phyloP scores from a whole-genome alignment of 805 yeast genomes.

The Nakazawaea peltata region DNA sequence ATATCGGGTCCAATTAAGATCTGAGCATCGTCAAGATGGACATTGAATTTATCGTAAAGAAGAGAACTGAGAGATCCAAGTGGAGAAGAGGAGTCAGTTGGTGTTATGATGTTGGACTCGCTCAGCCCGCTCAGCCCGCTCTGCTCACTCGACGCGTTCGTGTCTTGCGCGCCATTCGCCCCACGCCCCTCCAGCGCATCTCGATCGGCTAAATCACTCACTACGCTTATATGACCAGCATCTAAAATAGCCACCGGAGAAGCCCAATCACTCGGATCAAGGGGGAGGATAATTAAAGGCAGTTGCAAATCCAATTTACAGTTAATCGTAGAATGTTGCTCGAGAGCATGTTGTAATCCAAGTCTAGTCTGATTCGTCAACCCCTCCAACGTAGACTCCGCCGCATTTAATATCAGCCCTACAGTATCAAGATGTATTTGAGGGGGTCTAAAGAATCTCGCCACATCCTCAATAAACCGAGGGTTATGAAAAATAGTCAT shows the following conservation, averaged over 20 bases:
- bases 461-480: constrained; percentile 68
- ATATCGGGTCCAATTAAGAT: constrained; percentile 79
- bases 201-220: constrained; percentile 72
- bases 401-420: constrained; percentile 87
- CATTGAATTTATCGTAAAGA: constrained; percentile 83
- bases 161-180: too few relatives aligned
- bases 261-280: constrained; percentile 68
- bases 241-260: constrained; percentile 89
- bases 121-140: too few relatives aligned
- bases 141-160: constrained; percentile 42
- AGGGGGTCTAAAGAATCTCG: constrained; percentile 79
- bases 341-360: constrained; percentile 88
- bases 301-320: constrained; percentile 87
- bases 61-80: constrained; percentile 42
- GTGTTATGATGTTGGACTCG: constrained; percentile 61
- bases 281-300: constrained; percentile 81
- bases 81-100: constrained; percentile 16
- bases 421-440: constrained; percentile 79
- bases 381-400: constrained; percentile 91
- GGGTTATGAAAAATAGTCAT: constrained; percentile 89
- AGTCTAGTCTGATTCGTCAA: constrained; percentile 82
- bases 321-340: constrained; percentile 87
- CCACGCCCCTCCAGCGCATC: constrained; percentile 55
- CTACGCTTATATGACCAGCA: constrained; percentile 89
- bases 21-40: constrained; percentile 79